A percentile compares a stretch with the other conserved stretches of the same genome.
Conservation (phyloP, 2,329 filamentous ascomycete genomes). For the Trichoderma pleuroti region DNA sequence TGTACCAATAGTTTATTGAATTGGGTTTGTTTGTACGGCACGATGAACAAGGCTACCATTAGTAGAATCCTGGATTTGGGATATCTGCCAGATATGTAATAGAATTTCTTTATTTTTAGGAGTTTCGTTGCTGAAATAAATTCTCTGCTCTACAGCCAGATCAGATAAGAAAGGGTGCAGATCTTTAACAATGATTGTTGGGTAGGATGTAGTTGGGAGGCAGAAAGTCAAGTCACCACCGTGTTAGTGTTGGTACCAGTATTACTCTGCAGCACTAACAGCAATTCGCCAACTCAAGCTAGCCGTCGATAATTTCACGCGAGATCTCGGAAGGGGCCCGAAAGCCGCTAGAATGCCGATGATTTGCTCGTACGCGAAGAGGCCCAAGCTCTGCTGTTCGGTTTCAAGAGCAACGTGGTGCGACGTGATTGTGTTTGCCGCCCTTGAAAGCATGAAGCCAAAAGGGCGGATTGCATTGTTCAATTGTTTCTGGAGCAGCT, state of each 20-base stretch:
- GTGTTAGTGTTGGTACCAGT: neutral
- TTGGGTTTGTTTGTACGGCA: neutral
- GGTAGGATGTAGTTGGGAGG: neutral
- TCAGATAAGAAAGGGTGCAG: neutral
- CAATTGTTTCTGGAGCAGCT: neutral
- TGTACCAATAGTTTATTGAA: neutral
- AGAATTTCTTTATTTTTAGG: neutral
- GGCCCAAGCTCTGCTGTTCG: neutral
- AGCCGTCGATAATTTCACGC: neutral
- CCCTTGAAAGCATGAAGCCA: neutral
- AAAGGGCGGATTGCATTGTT: neutral
- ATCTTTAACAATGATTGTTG: neutral
- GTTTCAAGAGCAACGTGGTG: constrained; percentile 10
- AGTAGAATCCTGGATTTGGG: neutral
- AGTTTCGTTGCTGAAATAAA: neutral
- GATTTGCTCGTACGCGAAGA: neutral
- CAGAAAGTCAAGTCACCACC: no score
- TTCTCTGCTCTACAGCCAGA: neutral
- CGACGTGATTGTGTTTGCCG: neutral
- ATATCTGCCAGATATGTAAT: neutral
- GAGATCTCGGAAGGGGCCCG: neutral
- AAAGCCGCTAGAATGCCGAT: neutral
- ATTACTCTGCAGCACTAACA: neutral
- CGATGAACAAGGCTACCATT: neutral
- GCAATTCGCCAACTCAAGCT: neutral